phyloP scores from a whole-genome alignment of 768 basidiomycete genomes.

The Suillus weaverae region DNA sequence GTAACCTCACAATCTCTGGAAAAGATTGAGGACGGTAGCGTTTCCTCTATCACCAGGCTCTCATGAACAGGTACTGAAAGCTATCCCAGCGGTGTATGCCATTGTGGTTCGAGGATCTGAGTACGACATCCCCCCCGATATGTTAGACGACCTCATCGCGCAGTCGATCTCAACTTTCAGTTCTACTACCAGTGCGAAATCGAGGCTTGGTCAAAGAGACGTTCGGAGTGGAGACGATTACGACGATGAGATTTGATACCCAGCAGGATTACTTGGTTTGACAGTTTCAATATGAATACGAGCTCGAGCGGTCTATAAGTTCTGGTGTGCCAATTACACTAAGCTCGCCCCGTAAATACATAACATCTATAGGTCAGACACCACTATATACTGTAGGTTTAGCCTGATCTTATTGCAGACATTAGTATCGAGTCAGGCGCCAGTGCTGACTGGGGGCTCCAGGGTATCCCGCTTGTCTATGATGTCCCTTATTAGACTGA shows the following conservation, averaged over 20 bases:
- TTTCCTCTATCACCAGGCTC: background rate
- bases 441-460: background rate
- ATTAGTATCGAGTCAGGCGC: background rate
- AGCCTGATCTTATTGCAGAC: background rate
- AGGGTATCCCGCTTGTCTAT: background rate
- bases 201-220: slow-evolving; percentile 21
- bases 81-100: slow-evolving; percentile 62
- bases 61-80: slow-evolving; percentile 11
- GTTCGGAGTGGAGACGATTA: slow-evolving; percentile 26
- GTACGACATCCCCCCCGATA: slow-evolving; percentile 65
- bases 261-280: background rate
- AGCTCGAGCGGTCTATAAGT: background rate
- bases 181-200: slow-evolving; percentile 9
- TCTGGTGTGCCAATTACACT: background rate
- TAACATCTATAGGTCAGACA: background rate
- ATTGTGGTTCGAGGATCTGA: slow-evolving; percentile 72
- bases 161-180: slow-evolving; percentile 42
- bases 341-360: background rate
- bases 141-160: slow-evolving; percentile 68
- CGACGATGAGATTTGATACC: slow-evolving; percentile 23
- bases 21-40: slow-evolving; percentile 91
- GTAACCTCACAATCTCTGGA: slow-evolving; percentile 86
- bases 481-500: background rate
- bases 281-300: background rate
- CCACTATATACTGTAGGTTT: background rate